Evolutionary conservation across 305 asterid genomes (phyloP).

Genomic region (Lippia alba): DNA sequence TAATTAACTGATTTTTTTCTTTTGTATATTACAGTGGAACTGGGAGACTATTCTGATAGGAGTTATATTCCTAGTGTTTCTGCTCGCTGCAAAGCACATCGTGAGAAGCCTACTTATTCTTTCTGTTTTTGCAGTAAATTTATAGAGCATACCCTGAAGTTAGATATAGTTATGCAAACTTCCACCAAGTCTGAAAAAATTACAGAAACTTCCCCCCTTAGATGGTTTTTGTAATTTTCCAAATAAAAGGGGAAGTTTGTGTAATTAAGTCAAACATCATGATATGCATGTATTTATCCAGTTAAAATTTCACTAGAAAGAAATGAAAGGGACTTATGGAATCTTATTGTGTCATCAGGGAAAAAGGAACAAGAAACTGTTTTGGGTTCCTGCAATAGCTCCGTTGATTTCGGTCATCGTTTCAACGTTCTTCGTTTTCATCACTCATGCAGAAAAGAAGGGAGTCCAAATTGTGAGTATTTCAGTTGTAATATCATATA

Average conservation of each 20-base stretch:
- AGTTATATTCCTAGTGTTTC: slow-evolving; percentile 52
- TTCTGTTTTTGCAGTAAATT: background rate
- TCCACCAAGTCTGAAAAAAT: too few species aligned
- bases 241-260: too few species aligned
- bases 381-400: slow-evolving; percentile 82
- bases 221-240: too few species aligned
- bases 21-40: background rate
- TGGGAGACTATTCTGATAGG: slow-evolving; percentile 51
- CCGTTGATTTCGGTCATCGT: slow-evolving; percentile 69
- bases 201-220: too few species aligned
- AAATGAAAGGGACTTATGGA: background rate
- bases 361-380: slow-evolving; percentile 61
- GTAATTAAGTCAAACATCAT: too few species aligned
- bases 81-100: slow-evolving; percentile 53
- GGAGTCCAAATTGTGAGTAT: slow-evolving; percentile 74
- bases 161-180: too few species aligned
- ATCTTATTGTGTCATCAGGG: slow-evolving; percentile 47
- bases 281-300: too few species aligned
- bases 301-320: background rate
- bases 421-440: slow-evolving; percentile 66
- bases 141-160: too few species aligned
- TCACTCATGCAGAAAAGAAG: slow-evolving; percentile 59
- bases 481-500: background rate
- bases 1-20: background rate
- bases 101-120: slow-evolving; percentile 35